Conservation (phyloP, 805 yeast species). For the Sugiyamaella lignohabitans region DNA sequence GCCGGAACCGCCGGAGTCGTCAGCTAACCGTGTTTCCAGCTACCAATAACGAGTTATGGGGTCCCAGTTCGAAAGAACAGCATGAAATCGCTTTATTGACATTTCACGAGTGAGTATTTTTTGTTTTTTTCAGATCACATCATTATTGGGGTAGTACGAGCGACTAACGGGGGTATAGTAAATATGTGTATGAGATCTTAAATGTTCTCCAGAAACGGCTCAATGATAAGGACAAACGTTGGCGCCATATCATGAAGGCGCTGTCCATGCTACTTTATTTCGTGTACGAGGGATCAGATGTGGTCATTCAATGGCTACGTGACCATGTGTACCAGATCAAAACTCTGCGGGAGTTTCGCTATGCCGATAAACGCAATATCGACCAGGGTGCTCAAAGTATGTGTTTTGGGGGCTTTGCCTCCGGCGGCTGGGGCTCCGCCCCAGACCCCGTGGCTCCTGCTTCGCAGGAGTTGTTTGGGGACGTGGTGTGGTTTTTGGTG, state of each 20-base stretch:
- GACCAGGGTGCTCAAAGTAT: conserved; percentile 29
- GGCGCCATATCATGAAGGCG: conserved; percentile 92
- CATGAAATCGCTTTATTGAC: conserved; percentile 76
- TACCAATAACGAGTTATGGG: conserved; percentile 78
- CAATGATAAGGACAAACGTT: conserved; percentile 91
- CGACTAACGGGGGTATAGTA: conserved; percentile 19
- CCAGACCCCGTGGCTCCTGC: too few species aligned
- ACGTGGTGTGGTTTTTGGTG: not conserved
- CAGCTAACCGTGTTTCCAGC: conserved; percentile 28
- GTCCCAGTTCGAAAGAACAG: conserved; percentile 74
- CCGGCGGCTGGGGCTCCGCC: too few species aligned
- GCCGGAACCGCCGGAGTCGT: not conserved
- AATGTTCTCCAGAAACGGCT: conserved; percentile 86
- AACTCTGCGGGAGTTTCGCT: conserved; percentile 83
- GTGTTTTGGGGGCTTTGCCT: conserved; percentile 1
- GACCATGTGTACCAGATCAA: conserved; percentile 80
- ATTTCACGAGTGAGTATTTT: conserved; percentile 39
- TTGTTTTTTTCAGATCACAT: conserved; percentile 22
- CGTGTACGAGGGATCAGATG: conserved; percentile 79
- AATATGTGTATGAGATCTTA: conserved; percentile 80
- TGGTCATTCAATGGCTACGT: conserved; percentile 82
- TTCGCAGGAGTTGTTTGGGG: too few species aligned
- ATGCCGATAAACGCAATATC: conserved; percentile 43
- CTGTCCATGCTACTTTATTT: conserved; percentile 81
- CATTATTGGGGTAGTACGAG: conserved; percentile 21